phyloP scores from a whole-genome alignment of 2,329 filamentous ascomycete genomes.

The Alternaria ventricosa region DNA sequence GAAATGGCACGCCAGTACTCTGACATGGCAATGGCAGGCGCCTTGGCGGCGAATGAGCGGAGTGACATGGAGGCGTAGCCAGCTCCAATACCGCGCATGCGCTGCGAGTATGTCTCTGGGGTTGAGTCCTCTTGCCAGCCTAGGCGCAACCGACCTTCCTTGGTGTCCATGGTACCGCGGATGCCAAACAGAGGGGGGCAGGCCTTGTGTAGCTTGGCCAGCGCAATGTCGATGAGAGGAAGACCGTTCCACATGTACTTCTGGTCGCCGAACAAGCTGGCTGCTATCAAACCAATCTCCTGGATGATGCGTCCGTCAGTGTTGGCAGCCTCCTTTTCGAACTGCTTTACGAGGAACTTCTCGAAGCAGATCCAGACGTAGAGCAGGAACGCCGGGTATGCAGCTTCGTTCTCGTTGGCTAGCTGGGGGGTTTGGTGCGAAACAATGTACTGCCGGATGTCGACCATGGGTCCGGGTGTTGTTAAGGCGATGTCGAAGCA shows the following conservation, averaged over 20 bases:
- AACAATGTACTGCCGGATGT: constrained; percentile 47
- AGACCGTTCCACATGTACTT: constrained; percentile 71
- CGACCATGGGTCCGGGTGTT: constrained; percentile 38
- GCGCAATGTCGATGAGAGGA: constrained; percentile 80
- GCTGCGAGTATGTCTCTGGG: constrained; percentile 73
- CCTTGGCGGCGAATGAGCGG: constrained; percentile 70
- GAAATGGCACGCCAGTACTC: constrained; percentile 85
- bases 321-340: constrained; percentile 49
- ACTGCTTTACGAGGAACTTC: constrained; percentile 74
- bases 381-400: constrained; percentile 58
- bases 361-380: constrained; percentile 79
- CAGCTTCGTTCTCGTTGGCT: constrained; percentile 37
- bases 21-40: constrained; percentile 73
- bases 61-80: constrained; percentile 85
- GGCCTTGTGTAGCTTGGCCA: constrained; percentile 80
- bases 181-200: constrained; percentile 90
- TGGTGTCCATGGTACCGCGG: constrained; percentile 75
- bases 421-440: constrained; percentile 38
- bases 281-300: constrained; percentile 77
- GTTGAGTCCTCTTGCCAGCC: constrained; percentile 51
- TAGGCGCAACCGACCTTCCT: constrained; percentile 37
- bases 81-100: constrained; percentile 82
- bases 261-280: constrained; percentile 74
- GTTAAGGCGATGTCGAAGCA: constrained; percentile 35
- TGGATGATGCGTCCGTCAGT: constrained; percentile 63